These are phyloP conservation scores for Lathyrus oleraceus DNA, from an alignment of 306 rosid genomes.

Conservation along the genomic window DNA sequence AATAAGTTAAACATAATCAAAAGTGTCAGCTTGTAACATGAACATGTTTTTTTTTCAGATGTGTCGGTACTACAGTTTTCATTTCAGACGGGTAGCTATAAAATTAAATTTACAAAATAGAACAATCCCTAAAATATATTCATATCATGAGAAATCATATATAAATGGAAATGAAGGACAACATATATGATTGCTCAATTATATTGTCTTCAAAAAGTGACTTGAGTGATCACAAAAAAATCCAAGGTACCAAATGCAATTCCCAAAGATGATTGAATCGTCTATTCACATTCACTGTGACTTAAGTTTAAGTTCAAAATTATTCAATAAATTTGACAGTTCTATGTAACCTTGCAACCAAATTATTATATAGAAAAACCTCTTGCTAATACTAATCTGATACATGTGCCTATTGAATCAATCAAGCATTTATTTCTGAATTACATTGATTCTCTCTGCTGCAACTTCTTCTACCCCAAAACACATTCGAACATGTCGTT, in stretches of 20 bases:
- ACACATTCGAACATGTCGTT: slow-evolving; percentile 83
- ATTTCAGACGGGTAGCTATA: too few relatives aligned
- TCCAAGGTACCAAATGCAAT: too few relatives aligned
- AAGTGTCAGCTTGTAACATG: too few relatives aligned
- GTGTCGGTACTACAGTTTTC: too few relatives aligned
- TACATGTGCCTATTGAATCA: slow-evolving; percentile 34
- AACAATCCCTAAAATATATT: too few relatives aligned
- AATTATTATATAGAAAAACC: not conserved
- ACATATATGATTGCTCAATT: not conserved
- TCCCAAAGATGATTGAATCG: too few relatives aligned
- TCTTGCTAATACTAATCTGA: not conserved
- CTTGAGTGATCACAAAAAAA: not conserved
- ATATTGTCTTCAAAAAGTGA: slow-evolving; percentile 9
- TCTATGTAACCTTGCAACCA: too few relatives aligned
- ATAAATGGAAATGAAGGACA: not conserved
- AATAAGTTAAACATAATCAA: too few relatives aligned
- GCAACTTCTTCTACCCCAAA: slow-evolving; percentile 96
- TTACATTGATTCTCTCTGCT: slow-evolving; percentile 97
- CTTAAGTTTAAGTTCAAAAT: too few relatives aligned
- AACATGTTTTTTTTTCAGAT: too few relatives aligned
- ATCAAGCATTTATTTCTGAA: slow-evolving; percentile 86
- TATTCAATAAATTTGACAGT: too few relatives aligned
- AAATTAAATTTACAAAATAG: too few relatives aligned
- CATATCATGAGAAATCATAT: not conserved
- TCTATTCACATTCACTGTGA: not conserved